Base-by-base conservation (phyloP, 805 yeast species). In the Komagataella phaffii region DNA sequence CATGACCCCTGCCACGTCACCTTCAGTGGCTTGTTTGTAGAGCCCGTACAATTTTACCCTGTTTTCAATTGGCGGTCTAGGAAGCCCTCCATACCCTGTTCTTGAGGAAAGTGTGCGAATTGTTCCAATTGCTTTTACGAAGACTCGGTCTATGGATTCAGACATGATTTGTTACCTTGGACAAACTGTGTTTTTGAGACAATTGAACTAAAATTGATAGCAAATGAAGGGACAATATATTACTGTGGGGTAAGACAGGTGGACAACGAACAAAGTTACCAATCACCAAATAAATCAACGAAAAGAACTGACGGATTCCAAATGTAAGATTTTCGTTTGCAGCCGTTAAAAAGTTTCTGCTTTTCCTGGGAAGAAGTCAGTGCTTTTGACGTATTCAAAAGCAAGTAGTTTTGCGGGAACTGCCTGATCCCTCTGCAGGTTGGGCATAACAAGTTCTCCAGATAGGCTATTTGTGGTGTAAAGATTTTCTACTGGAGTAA, bases 1-100 rank as follows among this genome's bases (percentile, higher is more conserved):
- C 79, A 85, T 75, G 46, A 83, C 71, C 2, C 83, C 83, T 49
- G 75, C 76, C 7, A 85, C 88, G 62, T 88, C 80, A 6, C 96
- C 96, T 64, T 86, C 91, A 4, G 95, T 88, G 1, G 95, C 90
- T 62, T 88, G 96, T 59, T 88, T 88, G 67, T 87, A 88, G 50
- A 88, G 72, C 0, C 95, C 96, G 63, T 88, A 88, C 3, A 88
- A 71, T 56, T 73, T 74, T 53, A 83, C 79, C 40, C 95, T 65
- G 54, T 72, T 77, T 51, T 81, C 83, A 2, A 85, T 75, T 0
- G 93, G 89, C 0, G 95, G 95, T 24, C 90, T 73, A 0, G 90
- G 88, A 24, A 85, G 67, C 7, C 83, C 69, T 14, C 81, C 81
- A 54, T 77, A 72, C 47, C 80, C 78, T 18, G 83, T 72, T 51